phyloP scores from a whole-genome alignment of 345 rosid genomes.

The Orychophragmus violaceus region DNA sequence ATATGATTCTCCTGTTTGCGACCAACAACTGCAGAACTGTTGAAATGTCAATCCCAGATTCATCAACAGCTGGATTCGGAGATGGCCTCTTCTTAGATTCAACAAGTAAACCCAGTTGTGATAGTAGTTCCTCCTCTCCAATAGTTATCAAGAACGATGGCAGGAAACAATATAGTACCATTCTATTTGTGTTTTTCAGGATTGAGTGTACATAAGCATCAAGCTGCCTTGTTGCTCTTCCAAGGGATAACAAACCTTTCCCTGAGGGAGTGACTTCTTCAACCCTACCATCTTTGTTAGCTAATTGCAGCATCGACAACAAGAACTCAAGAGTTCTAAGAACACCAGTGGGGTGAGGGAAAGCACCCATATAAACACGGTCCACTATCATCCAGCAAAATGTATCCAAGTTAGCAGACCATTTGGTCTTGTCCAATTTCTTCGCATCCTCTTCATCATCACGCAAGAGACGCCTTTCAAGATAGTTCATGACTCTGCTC shows the following conservation, averaged over 20 bases:
- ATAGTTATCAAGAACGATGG: slow-evolving; percentile 78
- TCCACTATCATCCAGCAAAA: slow-evolving; percentile 97
- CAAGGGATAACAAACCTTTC: slow-evolving; percentile 80
- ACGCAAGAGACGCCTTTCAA: slow-evolving; percentile 94
- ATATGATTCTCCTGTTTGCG: slow-evolving; percentile 81
- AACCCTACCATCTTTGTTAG: slow-evolving; percentile 93
- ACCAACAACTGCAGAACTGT: slow-evolving; percentile 82
- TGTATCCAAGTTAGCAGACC: slow-evolving; percentile 93
- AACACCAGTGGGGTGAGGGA: slow-evolving; percentile 78
- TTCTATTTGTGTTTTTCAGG: slow-evolving; percentile 83
- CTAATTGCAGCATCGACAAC: slow-evolving; percentile 90
- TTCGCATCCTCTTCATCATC: slow-evolving; percentile 97
- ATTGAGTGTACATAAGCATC: slow-evolving; percentile 87
- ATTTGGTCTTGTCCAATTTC: slow-evolving; percentile 80
- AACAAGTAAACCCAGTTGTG: slow-evolving; percentile 61
- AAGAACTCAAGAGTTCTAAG: slow-evolving; percentile 81
- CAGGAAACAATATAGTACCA: slow-evolving; percentile 83
- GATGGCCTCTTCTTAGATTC: slow-evolving; percentile 59
- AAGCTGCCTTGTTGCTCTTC: slow-evolving; percentile 75
- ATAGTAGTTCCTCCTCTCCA: slow-evolving; percentile 83
- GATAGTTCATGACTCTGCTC: slow-evolving; percentile 84
- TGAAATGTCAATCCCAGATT: slow-evolving; percentile 68
- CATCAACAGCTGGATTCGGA: slow-evolving; percentile 50
- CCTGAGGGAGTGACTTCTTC: slow-evolving; percentile 87
- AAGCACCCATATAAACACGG: slow-evolving; percentile 93